Conservation (phyloP, 352 stramenopile species). For the Halophytophthora polymorphica region DNA sequence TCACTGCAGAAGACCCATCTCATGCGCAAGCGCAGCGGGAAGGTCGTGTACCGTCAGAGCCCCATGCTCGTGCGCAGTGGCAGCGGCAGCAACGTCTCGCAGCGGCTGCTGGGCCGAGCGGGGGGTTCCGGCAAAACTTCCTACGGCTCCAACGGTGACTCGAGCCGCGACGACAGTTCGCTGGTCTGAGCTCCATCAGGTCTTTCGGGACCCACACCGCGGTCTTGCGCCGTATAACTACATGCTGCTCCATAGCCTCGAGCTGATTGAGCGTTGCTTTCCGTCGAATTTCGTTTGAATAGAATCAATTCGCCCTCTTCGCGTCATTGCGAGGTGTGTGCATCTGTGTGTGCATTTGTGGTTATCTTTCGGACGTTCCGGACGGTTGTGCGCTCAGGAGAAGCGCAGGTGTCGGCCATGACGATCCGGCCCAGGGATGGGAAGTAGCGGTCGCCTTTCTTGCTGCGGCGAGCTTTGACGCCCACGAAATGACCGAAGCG, state of each 20-base stretch:
- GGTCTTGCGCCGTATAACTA: not conserved
- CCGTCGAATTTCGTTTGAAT: not conserved
- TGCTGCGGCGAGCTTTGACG: constrained; percentile 35
- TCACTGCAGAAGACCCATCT: constrained; percentile 81
- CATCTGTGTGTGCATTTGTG: too few relatives aligned
- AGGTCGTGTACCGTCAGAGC: constrained; percentile 82
- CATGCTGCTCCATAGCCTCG: not conserved
- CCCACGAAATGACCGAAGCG: constrained; percentile 45
- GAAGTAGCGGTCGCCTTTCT: constrained; percentile 40
- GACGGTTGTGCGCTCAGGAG: not conserved
- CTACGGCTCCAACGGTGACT: constrained; percentile 50
- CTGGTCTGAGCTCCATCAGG: too few relatives aligned
- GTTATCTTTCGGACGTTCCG: too few relatives aligned
- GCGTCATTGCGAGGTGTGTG: not conserved
- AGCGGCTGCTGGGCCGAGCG: constrained; percentile 56
- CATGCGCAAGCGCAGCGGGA: constrained; percentile 77
- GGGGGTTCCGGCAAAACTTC: constrained; percentile 33
- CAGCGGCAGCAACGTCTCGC: constrained; percentile 45
- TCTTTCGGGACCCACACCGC: not conserved
- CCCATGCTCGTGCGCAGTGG: constrained; percentile 58
- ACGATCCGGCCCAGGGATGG: constrained; percentile 43
- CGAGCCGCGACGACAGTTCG: too few relatives aligned
- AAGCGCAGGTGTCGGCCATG: constrained; percentile 10
- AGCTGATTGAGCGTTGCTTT: constrained; percentile 1
- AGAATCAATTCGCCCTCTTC: too few relatives aligned